A percentile compares a stretch with the other conserved stretches of the same genome.
Conservation (phyloP, 2,329 filamentous ascomycete genomes). For the Pseudovirgaria hyperparasitica region DNA sequence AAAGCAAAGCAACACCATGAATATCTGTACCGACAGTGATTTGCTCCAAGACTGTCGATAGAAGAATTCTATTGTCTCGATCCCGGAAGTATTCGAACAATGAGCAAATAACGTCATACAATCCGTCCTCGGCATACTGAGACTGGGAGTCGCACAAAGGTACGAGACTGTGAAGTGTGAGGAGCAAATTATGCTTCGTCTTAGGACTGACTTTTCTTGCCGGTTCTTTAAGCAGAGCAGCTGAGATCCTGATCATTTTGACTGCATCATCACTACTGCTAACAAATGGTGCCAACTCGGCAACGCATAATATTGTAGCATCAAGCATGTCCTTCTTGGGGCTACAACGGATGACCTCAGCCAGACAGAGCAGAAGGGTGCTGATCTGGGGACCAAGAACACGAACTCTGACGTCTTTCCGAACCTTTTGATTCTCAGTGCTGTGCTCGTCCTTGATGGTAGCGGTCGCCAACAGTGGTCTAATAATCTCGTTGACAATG, state of each 20-base stretch:
- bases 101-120: constrained; percentile 58
- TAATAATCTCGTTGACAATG: constrained; percentile 62
- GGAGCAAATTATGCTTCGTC: constrained; percentile 68
- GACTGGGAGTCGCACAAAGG: constrained; percentile 46
- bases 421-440: constrained; percentile 5
- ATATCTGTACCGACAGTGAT: constrained; percentile 52
- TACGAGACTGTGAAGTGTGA: constrained; percentile 71
- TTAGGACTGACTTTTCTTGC: constrained; percentile 68
- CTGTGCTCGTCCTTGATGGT: constrained; percentile 7
- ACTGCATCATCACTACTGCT: constrained; percentile 45
- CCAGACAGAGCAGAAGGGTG: constrained; percentile 39
- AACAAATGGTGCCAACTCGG: constrained; percentile 46
- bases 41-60: constrained; percentile 60
- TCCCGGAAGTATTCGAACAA: constrained; percentile 90
- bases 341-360: no score
- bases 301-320: constrained; percentile 64
- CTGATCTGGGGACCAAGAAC: constrained; percentile 42
- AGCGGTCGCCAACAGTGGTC: constrained; percentile 34
- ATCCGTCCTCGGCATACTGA: constrained; percentile 41
- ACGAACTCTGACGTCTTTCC: constrained; percentile 44
- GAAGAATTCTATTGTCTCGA: constrained; percentile 56
- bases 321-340: constrained; percentile 65
- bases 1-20: constrained; percentile 53
- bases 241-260: constrained; percentile 67
- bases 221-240: constrained; percentile 75